phyloP scores from a whole-genome alignment of 352 stramenopile species.

The Thraustochytrium striatum region DNA sequence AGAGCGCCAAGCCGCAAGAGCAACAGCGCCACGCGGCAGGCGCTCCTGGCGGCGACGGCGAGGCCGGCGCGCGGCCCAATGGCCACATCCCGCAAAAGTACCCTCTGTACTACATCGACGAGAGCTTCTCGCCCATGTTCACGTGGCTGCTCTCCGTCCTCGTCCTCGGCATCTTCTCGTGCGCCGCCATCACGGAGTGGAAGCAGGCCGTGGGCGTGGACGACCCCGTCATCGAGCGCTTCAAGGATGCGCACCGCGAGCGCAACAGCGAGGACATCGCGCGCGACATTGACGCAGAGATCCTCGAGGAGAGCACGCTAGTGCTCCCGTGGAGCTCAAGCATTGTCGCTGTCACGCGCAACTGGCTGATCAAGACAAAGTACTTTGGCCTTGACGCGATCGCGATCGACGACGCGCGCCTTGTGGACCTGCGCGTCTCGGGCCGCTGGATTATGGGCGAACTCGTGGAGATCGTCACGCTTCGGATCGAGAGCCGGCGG shows the following conservation, averaged over 20 bases:
- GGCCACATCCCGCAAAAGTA: neutral
- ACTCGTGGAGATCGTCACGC: conserved; percentile 41
- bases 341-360: conserved; percentile 11
- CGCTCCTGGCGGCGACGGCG: neutral
- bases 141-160: neutral
- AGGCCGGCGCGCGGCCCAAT: neutral
- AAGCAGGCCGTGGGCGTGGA: neutral
- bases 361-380: conserved; percentile 32
- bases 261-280: neutral
- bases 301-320: conserved; percentile 14
- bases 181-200: neutral
- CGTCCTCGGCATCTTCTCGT: neutral
- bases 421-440: conserved; percentile 26
- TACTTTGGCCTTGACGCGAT: conserved; percentile 31
- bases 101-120: conserved; percentile 10
- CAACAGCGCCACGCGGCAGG: neutral
- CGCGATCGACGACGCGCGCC: conserved; percentile 18
- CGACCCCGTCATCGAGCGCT: neutral
- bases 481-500: conserved; percentile 17
- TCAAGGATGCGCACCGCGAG: neutral
- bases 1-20: neutral
- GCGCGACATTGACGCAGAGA: neutral
- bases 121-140: conserved; percentile 25
- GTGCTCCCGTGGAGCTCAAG: conserved; percentile 4
- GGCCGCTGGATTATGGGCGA: conserved; percentile 36